These are phyloP conservation scores for Yamadazyma kanchanaburiensis DNA, from an alignment of 1,139 yeast species.

Conservation along the genomic window DNA sequence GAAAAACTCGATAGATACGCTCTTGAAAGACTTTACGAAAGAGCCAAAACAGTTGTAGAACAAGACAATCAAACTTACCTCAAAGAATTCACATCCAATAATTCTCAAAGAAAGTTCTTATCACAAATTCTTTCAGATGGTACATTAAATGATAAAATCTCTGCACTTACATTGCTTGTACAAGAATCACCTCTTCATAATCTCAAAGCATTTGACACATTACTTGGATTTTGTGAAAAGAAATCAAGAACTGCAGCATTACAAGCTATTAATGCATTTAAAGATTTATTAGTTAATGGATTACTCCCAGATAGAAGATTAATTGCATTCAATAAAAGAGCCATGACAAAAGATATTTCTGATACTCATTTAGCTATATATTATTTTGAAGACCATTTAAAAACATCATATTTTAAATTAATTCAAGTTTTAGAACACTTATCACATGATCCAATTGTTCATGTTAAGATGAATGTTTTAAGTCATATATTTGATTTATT, in stretches of 20 bases:
- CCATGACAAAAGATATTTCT: conserved; percentile 46
- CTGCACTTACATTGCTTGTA: conserved; percentile 85
- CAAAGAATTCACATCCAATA: conserved; percentile 74
- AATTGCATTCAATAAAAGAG: conserved; percentile 77
- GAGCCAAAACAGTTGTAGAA: conserved; percentile 66
- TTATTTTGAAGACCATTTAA: conserved; percentile 88
- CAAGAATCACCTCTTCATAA: conserved; percentile 97
- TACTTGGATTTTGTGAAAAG: conserved; percentile 77
- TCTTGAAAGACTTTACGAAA: conserved; percentile 55
- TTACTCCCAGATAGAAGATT: conserved; percentile 85
- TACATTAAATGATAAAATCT: conserved; percentile 92
- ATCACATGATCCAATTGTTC: conserved; percentile 89
- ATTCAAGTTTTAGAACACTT: conserved; percentile 69
- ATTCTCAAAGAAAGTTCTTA: conserved; percentile 85
- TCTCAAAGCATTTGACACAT: conserved; percentile 74
- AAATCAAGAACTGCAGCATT: conserved; percentile 92
- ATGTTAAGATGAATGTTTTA: conserved; percentile 77
- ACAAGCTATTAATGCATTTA: conserved; percentile 84
- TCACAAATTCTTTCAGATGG: conserved; percentile 87
- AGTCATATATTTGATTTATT: conserved; percentile 77
- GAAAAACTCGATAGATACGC: conserved; percentile 44
- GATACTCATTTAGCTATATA: conserved; percentile 60
- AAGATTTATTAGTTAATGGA: conserved; percentile 80
- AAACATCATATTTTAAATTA: conserved; percentile 67
- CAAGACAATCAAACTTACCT: conserved; percentile 70